A percentile compares a stretch with the other conserved stretches of the same genome.
These are phyloP conservation scores for Huntiella omanensis DNA, from an alignment of 2,329 filamentous ascomycete species.

Conservation along the genomic window DNA sequence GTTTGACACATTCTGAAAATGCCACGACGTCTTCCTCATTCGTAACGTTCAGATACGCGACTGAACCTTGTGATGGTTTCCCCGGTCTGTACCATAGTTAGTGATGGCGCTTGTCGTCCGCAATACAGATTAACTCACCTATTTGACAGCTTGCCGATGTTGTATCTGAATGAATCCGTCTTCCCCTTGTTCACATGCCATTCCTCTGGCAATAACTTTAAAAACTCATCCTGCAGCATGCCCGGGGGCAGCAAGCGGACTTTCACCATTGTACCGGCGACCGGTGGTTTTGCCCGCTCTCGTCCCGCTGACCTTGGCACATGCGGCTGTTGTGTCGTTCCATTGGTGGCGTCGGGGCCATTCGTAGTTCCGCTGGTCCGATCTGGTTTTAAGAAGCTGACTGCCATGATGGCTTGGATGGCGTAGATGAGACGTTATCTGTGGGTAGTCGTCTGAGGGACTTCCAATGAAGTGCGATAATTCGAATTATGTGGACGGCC, in stretches of 20 bases:
- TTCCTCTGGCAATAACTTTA: slow-evolving; percentile 50
- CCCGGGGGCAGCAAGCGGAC: slow-evolving; percentile 73
- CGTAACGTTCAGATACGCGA: slow-evolving; percentile 69
- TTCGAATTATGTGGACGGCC: no score
- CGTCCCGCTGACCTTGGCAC: not conserved
- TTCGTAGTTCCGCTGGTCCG: no score
- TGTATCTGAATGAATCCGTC: slow-evolving; percentile 64
- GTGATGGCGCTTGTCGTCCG: not conserved
- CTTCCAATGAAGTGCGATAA: no score
- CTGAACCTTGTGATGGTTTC: slow-evolving; percentile 63
- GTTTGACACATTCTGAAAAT: slow-evolving; percentile 53
- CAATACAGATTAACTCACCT: slow-evolving; percentile 5
- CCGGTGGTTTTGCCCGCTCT: slow-evolving; percentile 13
- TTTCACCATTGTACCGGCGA: slow-evolving; percentile 59
- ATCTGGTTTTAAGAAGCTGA: no score
- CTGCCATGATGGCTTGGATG: no score
- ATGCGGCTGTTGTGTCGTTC: not conserved
- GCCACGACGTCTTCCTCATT: slow-evolving; percentile 46
- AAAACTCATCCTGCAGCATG: slow-evolving; percentile 63
- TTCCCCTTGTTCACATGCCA: slow-evolving; percentile 70
- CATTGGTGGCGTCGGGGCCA: no score
- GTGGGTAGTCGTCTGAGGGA: no score
- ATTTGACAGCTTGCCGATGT: slow-evolving; percentile 52
- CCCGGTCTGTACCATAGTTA: slow-evolving; percentile 39
- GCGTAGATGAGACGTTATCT: no score